These are phyloP conservation scores for Oxyria digyna DNA, from an alignment of 148 eudicot genomes.

Conservation along the genomic window DNA sequence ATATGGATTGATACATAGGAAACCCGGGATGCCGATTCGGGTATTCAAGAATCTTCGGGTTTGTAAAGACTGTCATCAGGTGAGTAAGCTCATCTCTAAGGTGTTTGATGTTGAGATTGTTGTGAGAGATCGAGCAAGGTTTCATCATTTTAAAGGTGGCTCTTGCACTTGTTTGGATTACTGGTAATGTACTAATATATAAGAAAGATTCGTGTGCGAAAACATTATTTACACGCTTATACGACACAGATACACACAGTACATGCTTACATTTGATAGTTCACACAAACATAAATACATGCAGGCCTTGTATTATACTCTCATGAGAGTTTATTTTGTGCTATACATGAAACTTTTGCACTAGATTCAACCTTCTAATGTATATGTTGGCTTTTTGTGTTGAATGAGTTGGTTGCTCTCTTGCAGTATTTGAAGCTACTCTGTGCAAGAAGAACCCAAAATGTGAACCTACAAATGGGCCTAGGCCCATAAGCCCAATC, in stretches of 20 bases:
- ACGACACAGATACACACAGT: no score
- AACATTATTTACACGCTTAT: no score
- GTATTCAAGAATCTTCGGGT: slow-evolving; percentile 59
- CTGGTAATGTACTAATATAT: slow-evolving; percentile 30
- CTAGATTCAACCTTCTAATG: no score
- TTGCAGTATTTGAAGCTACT: background rate
- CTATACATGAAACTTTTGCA: no score
- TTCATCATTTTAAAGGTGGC: slow-evolving; percentile 55
- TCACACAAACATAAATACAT: no score
- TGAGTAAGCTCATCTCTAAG: slow-evolving; percentile 44
- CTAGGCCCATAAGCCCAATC: background rate
- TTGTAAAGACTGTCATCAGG: slow-evolving; percentile 59
- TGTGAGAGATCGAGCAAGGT: slow-evolving; percentile 63
- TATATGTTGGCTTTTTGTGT: background rate
- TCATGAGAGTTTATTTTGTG: no score
- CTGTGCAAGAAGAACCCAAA: background rate
- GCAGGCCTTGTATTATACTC: no score
- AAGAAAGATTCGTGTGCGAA: no score
- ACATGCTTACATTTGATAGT: no score
- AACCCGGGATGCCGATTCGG: slow-evolving; percentile 53
- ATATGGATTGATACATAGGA: slow-evolving; percentile 40
- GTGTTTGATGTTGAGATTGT: slow-evolving; percentile 41
- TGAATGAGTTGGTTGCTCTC: background rate
- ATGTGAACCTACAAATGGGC: background rate
- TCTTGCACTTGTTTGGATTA: slow-evolving; percentile 52